Conservation (phyloP, 768 basidiomycete species). For the Termitomyces sp. region DNA sequence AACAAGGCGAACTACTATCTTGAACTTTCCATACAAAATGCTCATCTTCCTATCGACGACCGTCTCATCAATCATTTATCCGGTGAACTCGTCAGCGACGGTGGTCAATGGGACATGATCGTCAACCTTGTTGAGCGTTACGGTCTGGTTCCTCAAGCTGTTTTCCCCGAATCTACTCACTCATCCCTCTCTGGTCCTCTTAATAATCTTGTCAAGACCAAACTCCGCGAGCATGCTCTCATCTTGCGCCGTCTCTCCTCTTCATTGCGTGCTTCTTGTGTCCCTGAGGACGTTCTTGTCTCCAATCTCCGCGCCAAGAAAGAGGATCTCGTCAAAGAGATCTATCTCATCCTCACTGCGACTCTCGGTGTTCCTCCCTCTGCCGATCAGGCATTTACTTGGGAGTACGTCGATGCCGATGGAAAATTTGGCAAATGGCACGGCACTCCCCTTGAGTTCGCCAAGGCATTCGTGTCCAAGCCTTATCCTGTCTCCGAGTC, state of each 20-base stretch:
- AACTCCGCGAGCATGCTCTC: slow-evolving; percentile 87
- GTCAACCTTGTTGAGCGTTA: slow-evolving; percentile 60
- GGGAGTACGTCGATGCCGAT: slow-evolving; percentile 85
- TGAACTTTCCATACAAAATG: slow-evolving; percentile 79
- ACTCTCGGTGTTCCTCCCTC: slow-evolving; percentile 83
- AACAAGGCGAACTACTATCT: slow-evolving; percentile 93
- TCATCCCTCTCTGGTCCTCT: slow-evolving; percentile 70
- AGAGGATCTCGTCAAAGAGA: slow-evolving; percentile 75
- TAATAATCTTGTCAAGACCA: slow-evolving; percentile 78
- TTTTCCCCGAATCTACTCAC: slow-evolving; percentile 83
- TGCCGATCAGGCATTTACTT: slow-evolving; percentile 66
- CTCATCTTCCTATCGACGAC: slow-evolving; percentile 74
- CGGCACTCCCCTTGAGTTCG: slow-evolving; percentile 79
- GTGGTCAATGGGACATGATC: slow-evolving; percentile 95
- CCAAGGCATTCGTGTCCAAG: slow-evolving; percentile 54
- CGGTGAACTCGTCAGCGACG: slow-evolving; percentile 77
- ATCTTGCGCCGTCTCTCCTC: slow-evolving; percentile 63
- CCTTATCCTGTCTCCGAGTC: slow-evolving; percentile 59
- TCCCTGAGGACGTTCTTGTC: slow-evolving; percentile 41
- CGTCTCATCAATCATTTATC: slow-evolving; percentile 77
- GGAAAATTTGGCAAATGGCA: slow-evolving; percentile 72
- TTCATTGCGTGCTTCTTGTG: slow-evolving; percentile 42
- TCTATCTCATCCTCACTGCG: slow-evolving; percentile 81
- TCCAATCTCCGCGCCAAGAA: slow-evolving; percentile 73
- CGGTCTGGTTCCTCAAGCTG: slow-evolving; percentile 77